Conservation (phyloP, 139 green algal species). For the Edaphochlamys debaryana region DNA sequence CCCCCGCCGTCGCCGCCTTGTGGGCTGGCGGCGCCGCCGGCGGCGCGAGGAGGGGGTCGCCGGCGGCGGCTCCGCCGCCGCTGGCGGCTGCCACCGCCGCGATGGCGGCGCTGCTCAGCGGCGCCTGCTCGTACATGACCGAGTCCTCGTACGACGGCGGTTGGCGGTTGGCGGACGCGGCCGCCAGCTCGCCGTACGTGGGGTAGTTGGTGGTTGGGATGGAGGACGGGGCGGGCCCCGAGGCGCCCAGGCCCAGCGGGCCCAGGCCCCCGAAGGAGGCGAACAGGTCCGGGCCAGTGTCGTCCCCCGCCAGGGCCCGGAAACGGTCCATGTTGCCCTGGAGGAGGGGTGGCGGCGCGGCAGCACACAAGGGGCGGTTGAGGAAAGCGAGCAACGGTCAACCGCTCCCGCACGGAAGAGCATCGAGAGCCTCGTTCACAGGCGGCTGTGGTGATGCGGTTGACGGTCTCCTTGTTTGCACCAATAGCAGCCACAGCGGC, state of each 20-base stretch:
- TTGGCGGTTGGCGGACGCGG: no score
- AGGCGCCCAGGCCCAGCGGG: constrained; percentile 2
- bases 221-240: constrained; percentile 40
- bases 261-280: not conserved
- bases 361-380: not conserved
- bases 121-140: constrained; percentile 50
- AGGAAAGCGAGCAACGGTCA: no score
- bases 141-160: constrained; percentile 65
- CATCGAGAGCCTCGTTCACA: no score
- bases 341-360: not conserved
- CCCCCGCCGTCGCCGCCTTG: not conserved
- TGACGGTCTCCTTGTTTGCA: no score
- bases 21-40: not conserved
- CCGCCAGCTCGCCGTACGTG: constrained; percentile 65
- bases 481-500: no score
- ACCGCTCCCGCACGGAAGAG: no score
- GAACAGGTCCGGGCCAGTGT: constrained; percentile 7
- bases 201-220: constrained; percentile 33
- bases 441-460: no score
- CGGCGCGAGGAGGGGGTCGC: not conserved
- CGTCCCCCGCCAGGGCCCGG: constrained; percentile 1
- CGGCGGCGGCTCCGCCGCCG: not conserved
- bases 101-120: not conserved
- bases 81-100: not conserved
- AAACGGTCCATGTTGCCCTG: constrained; percentile 45